These are phyloP conservation scores for Starmerella sp. DNA, from an alignment of 805 yeast species.

Conservation along the genomic window DNA sequence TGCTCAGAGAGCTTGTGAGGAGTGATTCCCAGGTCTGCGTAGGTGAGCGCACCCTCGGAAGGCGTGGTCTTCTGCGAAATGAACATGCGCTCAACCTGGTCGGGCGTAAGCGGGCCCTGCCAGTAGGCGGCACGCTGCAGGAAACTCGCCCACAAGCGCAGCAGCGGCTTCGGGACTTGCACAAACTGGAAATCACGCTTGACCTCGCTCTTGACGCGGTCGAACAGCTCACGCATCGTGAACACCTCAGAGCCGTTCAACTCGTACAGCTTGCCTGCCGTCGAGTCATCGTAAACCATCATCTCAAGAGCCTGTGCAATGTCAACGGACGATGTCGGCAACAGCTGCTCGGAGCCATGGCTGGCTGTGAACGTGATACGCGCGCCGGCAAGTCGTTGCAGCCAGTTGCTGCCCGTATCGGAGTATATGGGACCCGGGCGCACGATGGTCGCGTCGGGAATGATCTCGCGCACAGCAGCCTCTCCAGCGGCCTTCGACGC, in stretches of 20 bases:
- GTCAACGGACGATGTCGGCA: conserved; percentile 67
- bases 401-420: conserved; percentile 50
- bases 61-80: conserved; percentile 47
- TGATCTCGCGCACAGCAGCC: conserved; percentile 50
- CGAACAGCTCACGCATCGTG: conserved; percentile 52
- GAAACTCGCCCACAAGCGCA: conserved; percentile 30
- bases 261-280: conserved; percentile 66
- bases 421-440: conserved; percentile 78
- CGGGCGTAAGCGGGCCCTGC: conserved; percentile 47
- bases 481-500: conserved; percentile 76
- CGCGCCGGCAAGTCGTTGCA: conserved; percentile 47
- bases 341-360: conserved; percentile 47
- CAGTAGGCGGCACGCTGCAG: conserved; percentile 34
- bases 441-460: conserved; percentile 71
- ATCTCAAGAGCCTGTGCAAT: conserved; percentile 69
- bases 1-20: conserved; percentile 43
- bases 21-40: conserved; percentile 58
- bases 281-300: conserved; percentile 71
- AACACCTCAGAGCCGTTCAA: conserved; percentile 61
- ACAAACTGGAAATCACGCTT: conserved; percentile 32
- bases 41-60: conserved; percentile 51
- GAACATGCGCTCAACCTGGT: conserved; percentile 62
- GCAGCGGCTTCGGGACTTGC: conserved; percentile 34
- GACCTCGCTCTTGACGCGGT: conserved; percentile 55
- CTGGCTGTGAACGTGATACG: conserved; percentile 56